These are phyloP conservation scores for Naganishia vaughanmartiniae DNA, from an alignment of 768 basidiomycete species.

Conservation along the genomic window DNA sequence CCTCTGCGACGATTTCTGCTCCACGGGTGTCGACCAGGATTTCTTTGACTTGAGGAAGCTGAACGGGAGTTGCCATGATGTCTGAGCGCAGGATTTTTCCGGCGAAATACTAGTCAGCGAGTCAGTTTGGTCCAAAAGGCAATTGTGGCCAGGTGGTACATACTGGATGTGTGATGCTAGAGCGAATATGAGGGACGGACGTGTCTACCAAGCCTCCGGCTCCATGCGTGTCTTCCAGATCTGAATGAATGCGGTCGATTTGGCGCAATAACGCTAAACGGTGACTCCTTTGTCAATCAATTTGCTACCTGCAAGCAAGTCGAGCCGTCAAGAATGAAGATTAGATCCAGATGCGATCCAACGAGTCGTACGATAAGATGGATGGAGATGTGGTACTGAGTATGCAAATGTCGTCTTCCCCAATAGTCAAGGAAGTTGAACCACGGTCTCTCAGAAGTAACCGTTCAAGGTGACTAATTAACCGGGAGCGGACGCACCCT, in stretches of 20 bases:
- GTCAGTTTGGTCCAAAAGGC: not conserved
- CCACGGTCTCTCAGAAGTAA: conserved; percentile 5
- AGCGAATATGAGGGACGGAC: not conserved
- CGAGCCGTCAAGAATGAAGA: not conserved
- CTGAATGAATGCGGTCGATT: not conserved
- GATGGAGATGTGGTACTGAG: too few species aligned
- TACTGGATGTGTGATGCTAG: not conserved
- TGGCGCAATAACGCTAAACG: not conserved
- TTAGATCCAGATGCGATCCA: not conserved
- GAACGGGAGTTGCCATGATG: conserved; percentile 44
- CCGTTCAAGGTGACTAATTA: not conserved
- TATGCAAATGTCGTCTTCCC: conserved; percentile 2
- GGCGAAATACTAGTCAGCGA: not conserved
- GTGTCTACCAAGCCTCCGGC: not conserved
- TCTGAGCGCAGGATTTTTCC: not conserved
- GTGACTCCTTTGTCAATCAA: not conserved
- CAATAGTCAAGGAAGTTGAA: too few species aligned
- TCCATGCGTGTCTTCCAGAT: not conserved
- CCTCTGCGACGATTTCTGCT: conserved; percentile 86
- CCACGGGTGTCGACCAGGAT: conserved; percentile 95
- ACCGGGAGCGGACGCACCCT: not conserved
- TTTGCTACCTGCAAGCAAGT: not conserved
- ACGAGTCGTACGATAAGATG: not conserved
- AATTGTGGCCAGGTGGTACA: not conserved
- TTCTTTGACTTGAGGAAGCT: conserved; percentile 72